Conservation (phyloP, 805 yeast genomes). For the Saturnispora serradocipensis region DNA sequence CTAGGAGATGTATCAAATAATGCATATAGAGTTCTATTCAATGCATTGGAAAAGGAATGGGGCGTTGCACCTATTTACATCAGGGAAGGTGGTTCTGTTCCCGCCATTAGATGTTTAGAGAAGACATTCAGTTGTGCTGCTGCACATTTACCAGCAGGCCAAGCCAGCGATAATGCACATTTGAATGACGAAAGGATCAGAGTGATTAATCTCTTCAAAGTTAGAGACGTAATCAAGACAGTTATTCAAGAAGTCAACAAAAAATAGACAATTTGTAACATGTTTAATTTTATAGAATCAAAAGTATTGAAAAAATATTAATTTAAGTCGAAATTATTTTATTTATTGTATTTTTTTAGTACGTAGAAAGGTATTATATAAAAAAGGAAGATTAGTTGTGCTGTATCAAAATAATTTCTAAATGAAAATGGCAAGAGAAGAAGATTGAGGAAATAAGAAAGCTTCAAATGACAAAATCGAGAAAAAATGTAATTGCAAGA, state of each 20-base stretch:
- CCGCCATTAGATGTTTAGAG: conserved; percentile 78
- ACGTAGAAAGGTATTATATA: conserved; percentile 6
- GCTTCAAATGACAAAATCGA: not conserved
- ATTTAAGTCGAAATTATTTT: not conserved
- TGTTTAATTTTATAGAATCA: not conserved
- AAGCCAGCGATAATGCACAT: conserved; percentile 90
- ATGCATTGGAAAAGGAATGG: conserved; percentile 67
- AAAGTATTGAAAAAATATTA: too few species aligned
- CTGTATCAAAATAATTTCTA: not conserved
- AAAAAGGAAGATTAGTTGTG: not conserved
- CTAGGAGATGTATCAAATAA: conserved; percentile 73
- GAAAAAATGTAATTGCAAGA: not conserved
- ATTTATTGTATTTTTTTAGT: conserved; percentile 1
- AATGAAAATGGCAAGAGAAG: not conserved
- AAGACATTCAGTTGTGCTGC: conserved; percentile 79
- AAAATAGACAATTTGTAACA: not conserved
- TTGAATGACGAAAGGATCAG: conserved; percentile 79
- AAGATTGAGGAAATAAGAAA: not conserved
- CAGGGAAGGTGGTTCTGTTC: conserved; percentile 96
- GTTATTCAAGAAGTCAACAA: conserved; percentile 28
- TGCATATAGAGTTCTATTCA: conserved; percentile 58
- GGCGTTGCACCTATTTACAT: conserved; percentile 71
- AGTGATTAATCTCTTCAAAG: conserved; percentile 64
- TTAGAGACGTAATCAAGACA: conserved; percentile 53
- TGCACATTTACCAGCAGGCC: conserved; percentile 95